A percentile compares a stretch with the other conserved stretches of the same genome.
Conservation (phyloP, 441 rosid genomes). For the Pelargonium myrrhifolium region DNA sequence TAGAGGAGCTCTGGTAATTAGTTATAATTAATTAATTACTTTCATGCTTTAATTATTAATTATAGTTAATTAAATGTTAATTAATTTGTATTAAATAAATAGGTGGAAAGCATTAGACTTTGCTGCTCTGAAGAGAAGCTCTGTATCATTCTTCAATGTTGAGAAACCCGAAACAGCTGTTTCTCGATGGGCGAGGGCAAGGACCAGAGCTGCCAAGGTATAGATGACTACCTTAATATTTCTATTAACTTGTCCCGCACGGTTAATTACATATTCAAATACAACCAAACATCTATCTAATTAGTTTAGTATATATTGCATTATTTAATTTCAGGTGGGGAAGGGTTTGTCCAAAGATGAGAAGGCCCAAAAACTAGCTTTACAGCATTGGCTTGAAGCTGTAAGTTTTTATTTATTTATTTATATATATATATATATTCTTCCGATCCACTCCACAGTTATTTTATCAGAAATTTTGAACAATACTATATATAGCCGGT, state of each 20-base stretch:
- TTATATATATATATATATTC: background rate
- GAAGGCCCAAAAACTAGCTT: constrained; percentile 57
- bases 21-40: background rate
- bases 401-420: too few relatives aligned
- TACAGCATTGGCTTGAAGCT: constrained; percentile 71
- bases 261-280: background rate
- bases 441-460: too few relatives aligned
- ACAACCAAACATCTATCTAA: background rate
- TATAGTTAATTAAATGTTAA: too few relatives aligned
- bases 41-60: background rate
- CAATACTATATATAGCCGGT: too few relatives aligned
- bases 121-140: constrained; percentile 54
- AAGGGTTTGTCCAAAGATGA: constrained; percentile 60
- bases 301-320: background rate
- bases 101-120: constrained; percentile 87
- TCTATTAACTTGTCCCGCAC: background rate
- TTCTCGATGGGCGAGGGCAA: constrained; percentile 68
- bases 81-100: too few relatives aligned
- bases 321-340: constrained; percentile 41
- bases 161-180: constrained; percentile 64
- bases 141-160: constrained; percentile 52
- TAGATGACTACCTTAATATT: background rate
- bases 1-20: constrained; percentile 56
- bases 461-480: too few relatives aligned
- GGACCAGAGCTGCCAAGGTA: constrained; percentile 67